A percentile compares a stretch with the other conserved stretches of the same genome.
phyloP scores from a whole-genome alignment of 176 grass and related monocot species.

The Hsuehochloa calcarea region DNA sequence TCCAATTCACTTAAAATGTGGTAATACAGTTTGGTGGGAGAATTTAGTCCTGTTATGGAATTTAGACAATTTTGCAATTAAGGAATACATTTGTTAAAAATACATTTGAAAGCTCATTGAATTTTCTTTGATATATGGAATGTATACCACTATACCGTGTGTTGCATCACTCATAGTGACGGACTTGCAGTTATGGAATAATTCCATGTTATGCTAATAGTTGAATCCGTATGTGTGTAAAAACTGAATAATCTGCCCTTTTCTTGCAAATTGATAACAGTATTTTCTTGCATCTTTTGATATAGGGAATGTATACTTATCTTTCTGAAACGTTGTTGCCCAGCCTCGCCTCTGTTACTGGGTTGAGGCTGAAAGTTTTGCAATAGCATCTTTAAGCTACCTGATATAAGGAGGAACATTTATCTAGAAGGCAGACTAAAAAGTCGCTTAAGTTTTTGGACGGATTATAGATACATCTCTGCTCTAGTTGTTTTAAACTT shows the following conservation, averaged over 20 bases:
- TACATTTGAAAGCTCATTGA: neutral
- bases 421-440: neutral
- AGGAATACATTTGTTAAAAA: constrained; percentile 32
- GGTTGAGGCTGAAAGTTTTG: neutral
- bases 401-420: neutral
- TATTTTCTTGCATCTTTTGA: neutral
- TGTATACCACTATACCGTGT: neutral
- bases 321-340: neutral
- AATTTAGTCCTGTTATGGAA: neutral
- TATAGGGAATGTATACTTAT: neutral
- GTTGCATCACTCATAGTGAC: neutral
- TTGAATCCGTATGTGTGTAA: neutral
- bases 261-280: neutral
- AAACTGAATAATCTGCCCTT: neutral
- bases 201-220: neutral
- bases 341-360: neutral
- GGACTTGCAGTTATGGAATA: neutral
- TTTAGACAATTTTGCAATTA: neutral
- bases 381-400: neutral
- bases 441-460: neutral
- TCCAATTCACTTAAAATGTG: neutral
- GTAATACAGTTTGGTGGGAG: neutral
- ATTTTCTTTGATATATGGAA: neutral
- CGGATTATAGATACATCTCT: neutral
- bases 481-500: neutral